Base-by-base conservation (phyloP, 768 basidiomycete genomes). In the Russula sp. region DNA sequence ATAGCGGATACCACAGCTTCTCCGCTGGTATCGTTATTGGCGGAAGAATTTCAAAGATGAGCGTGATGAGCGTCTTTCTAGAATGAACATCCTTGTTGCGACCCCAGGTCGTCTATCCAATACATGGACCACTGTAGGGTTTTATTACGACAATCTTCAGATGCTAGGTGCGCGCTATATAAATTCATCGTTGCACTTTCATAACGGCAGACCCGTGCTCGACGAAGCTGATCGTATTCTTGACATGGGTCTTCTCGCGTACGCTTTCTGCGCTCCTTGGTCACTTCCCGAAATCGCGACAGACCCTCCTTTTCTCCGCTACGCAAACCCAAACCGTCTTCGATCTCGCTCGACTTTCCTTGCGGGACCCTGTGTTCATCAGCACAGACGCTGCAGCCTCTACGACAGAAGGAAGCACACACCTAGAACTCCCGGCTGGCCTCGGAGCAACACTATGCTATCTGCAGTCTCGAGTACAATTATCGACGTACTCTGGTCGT, bases 41-140 rank as follows among this genome's bases (percentile, higher is more conserved):
- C 7, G 96, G 51, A 99, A 98, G 79, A 93, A 87, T 70, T 74
- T 98, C 55, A 94, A 94, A 72, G 94, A 96, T 66, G 96, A 99
- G 74, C 80, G 85, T 42, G 94, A 95, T 22, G n/a, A n/a, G n/a
- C 81, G 96, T 9, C 75, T 99, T 49, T 81, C 88, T 11, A 82
- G 92, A 49, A 98, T 98, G 94, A 99, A 99, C 71, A 97, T 99
- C 63, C 83, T 99, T n/a, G 92, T 99, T 18, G 96, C 96, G 2
- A 98, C 96, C 5, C 96, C 96, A 5, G 96, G 96, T 28, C 83
- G 96, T 51, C 79, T 99, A 49, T 99, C 51, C 97, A 99, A 71
- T 97, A 99, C 74, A 90, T 99, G 89, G 97, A 98, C 73, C 94
- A 98, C 97, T 3, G 83, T 94, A 59, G 95, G 95, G 1, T 97